Evolutionary conservation across 768 basidiomycete species (phyloP), one percentile per base, ranked within the genome.

Genomic region (Collybiopsis confluens): DNA sequence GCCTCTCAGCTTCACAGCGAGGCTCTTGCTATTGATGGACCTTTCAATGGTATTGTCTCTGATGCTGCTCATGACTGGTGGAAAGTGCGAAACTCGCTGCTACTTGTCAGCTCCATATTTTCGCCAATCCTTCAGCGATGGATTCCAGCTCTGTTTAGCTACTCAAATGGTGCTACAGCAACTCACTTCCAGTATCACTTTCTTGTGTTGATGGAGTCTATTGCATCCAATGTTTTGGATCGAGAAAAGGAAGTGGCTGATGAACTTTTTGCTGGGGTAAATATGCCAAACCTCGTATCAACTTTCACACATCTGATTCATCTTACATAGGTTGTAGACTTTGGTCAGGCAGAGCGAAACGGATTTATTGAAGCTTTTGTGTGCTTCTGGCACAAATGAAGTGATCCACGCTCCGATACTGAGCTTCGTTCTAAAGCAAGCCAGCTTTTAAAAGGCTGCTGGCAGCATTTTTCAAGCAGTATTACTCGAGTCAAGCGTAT

Each of bases 261-360:
- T 57, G 53, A 58, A 30, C 38, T 61, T 11, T 59, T 62, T 26
- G 46, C 47, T 8, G 49, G 28, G 18, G 55, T 59, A 47, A 23
- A 49, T 56, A 30, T 24, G 20, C 18, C 45, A 21, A 30, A n/a
- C n/a, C n/a, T n/a, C 3, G 37, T 16, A 9, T 40, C 28, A 15
- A 24, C 28, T 21, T 21, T 35, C 13, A 15, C 30, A 11, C 11
- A 37, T 36, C 13, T 50, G 45, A n/a, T 15, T 37, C 7, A 41
- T 30, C 16, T 4, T 50, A 33, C 24, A 3, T 30, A 72, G 70
- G 57, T 71, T 1, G 61, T 73, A 45, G 68, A 71, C 54, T 70
- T 69, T 47, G 70, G 70, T 52, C 59, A 68, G 38, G 70, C 71
- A 1, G 62, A 73, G 44, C 59, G 65, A 0, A n/a, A 23, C 2